A percentile compares a stretch with the other conserved stretches of the same genome.
Conservation (phyloP, 1,284 basidiomycete genomes). For the Rhodofomes roseus region DNA sequence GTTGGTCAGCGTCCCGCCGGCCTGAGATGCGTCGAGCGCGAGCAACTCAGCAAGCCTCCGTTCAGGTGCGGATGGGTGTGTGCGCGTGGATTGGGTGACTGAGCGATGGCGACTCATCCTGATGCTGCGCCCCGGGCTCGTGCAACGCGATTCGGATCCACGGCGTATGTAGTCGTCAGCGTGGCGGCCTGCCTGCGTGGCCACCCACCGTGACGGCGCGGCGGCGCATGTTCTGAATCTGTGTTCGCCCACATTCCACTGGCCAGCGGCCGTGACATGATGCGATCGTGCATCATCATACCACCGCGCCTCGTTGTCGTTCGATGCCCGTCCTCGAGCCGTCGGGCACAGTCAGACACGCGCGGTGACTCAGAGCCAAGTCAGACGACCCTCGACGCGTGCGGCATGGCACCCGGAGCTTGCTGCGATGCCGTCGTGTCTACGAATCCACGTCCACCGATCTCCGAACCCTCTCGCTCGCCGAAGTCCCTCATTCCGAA, state of each 20-base stretch:
- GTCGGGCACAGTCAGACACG: neutral
- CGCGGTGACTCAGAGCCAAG: neutral
- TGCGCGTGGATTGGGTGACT: too few species aligned
- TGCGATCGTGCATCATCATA: neutral
- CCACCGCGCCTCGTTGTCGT: neutral
- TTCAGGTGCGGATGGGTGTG: too few species aligned
- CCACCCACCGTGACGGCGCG: too few species aligned
- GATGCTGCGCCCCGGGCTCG: neutral
- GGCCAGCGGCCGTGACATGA: neutral
- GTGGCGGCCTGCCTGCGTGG: neutral
- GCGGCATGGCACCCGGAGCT: neutral
- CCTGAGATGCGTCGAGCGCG: neutral
- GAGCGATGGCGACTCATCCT: neutral
- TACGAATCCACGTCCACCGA: neutral
- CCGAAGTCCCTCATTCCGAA: neutral
- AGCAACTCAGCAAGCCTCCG: too few species aligned
- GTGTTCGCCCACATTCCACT: too few species aligned
- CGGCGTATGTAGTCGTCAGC: neutral
- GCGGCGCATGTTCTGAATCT: too few species aligned
- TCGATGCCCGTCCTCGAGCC: neutral
- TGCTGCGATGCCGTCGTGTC: neutral
- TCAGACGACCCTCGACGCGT: neutral
- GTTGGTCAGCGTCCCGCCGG: neutral
- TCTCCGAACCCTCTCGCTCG: too few species aligned
- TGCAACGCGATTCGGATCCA: too few species aligned